These are phyloP conservation scores for Diutina mesorugosa DNA, from an alignment of 1,139 yeast species.

Conservation along the genomic window DNA sequence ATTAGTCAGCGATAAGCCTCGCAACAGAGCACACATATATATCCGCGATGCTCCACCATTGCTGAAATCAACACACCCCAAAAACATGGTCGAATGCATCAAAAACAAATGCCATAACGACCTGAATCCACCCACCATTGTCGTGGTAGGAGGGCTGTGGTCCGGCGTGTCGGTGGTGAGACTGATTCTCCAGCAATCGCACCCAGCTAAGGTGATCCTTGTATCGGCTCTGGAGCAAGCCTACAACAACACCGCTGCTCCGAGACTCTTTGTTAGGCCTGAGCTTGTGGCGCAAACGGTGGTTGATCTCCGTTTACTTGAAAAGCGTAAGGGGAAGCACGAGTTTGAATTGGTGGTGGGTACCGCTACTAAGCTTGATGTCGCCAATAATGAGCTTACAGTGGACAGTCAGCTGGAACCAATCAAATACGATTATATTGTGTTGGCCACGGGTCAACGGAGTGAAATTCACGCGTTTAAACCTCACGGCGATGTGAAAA, in stretches of 20 bases:
- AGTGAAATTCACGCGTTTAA: constrained; percentile 6
- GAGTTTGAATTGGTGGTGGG: constrained; percentile 11
- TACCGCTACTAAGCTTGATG: constrained; percentile 10
- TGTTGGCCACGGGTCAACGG: constrained; percentile 21
- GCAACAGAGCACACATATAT: too few species aligned
- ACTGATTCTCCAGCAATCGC: constrained; percentile 5
- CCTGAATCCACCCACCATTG: constrained; percentile 6
- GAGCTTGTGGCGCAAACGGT: constrained; percentile 10
- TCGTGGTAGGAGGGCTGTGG: constrained; percentile 24
- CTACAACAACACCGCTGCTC: constrained; percentile 15
- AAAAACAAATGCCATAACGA: too few species aligned
- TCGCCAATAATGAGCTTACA: constrained; percentile 12
- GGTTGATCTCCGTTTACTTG: constrained; percentile 10
- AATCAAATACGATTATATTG: constrained; percentile 16
- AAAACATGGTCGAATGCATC: too few species aligned
- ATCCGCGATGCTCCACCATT: neutral
- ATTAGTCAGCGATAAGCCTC: too few species aligned
- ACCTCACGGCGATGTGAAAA: constrained; percentile 9
- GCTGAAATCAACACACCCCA: neutral
- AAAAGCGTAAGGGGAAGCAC: constrained; percentile 9
- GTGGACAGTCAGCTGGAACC: constrained; percentile 5
- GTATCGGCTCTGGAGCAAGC: constrained; percentile 12
- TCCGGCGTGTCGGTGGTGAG: constrained; percentile 19
- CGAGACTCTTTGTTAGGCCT: constrained; percentile 18
- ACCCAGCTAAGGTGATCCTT: constrained; percentile 6